Base-by-base conservation (phyloP, 2,329 filamentous ascomycete species). In the Hirsutella minnesotensis region DNA sequence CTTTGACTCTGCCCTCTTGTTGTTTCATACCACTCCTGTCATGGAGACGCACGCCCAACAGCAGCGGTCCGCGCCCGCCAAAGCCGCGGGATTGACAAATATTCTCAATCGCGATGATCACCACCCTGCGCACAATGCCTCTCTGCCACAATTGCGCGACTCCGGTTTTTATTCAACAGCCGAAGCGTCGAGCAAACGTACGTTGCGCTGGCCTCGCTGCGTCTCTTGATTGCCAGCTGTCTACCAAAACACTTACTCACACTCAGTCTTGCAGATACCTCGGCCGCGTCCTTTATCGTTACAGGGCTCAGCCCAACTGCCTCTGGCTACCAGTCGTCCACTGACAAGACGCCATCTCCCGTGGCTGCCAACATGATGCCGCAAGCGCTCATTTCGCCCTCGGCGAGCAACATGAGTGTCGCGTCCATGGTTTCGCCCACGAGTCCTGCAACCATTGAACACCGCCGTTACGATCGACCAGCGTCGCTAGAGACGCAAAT, bases 391-490 rank as follows among this genome's bases (percentile, higher is more conserved):
- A 62, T 73, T 30, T 80, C 77, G 8, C 75, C 77, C 5, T 58
- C 67, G 1, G 68, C 70, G 13, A 72, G 70, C 51, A 72, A 75
- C 54, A 82, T 82, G 78, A 81, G 76, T 46, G 75, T 81, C 34
- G 75, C 77, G 18, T 77, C 77, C 16, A 80, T 81, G 63, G 75
- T 81, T 10, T 81, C 78, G 16, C 77, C 77, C 5, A 75, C 74
- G 1, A 68, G 70, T 1, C 64, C 73, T 5, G 62, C 61, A 5
- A 63, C 58, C 49, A 54, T 54, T 12, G 66, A 70, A 22, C 58
- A 62, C 15, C 62, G 66, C 20, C 69, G 71, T 39, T 67, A 67
- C 48, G 66, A 67, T 44, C 57, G 63, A 37, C 58, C 65, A 38
- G 64, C 54, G 40, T 63, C 56, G 31, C 58, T 61, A 45, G 61